These are phyloP conservation scores for Bipolaris gigantea DNA, from an alignment of 2,329 filamentous ascomycete species.

Conservation along the genomic window DNA sequence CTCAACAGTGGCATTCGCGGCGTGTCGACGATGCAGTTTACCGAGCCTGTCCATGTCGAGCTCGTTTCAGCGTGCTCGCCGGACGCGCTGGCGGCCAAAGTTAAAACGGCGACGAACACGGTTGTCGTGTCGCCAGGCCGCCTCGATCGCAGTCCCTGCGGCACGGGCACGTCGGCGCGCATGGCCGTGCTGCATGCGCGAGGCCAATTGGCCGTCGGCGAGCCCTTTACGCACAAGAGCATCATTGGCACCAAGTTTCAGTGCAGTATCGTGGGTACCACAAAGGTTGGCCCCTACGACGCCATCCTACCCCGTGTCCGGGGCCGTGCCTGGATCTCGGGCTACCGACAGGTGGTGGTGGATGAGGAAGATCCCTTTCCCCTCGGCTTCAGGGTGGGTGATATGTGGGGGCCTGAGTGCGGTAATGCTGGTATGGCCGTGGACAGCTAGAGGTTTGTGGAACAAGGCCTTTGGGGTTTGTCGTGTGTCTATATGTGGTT, in stretches of 20 bases:
- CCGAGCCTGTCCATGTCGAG: conserved; percentile 29
- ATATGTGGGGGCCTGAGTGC: conserved; percentile 22
- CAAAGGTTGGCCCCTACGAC: conserved; percentile 45
- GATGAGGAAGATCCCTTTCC: conserved; percentile 52
- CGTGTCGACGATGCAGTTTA: conserved; percentile 48
- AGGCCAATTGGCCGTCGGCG: conserved; percentile 43
- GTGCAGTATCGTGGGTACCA: conserved; percentile 43
- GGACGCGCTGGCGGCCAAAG: not conserved
- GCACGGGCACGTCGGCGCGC: conserved; percentile 51
- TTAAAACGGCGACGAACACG: conserved; percentile 32
- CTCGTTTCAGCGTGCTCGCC: no score
- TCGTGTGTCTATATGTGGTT: not conserved
- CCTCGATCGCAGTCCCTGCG: conserved; percentile 53
- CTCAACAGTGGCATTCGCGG: conserved; percentile 49
- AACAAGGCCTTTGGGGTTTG: not conserved
- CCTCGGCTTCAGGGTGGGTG: conserved; percentile 44
- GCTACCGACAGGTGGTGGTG: conserved; percentile 50
- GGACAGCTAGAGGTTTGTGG: not conserved
- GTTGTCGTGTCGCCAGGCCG: conserved; percentile 52
- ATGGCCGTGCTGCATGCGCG: conserved; percentile 50
- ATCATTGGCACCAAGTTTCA: conserved; percentile 51
- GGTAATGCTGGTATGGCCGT: not conserved
- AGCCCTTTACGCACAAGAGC: conserved; percentile 47
- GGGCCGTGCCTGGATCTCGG: conserved; percentile 52
- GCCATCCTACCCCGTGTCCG: conserved; percentile 49